Conservation (phyloP, 495 filamentous ascomycete species). For the Paragyromitra xinjiangensis region DNA sequence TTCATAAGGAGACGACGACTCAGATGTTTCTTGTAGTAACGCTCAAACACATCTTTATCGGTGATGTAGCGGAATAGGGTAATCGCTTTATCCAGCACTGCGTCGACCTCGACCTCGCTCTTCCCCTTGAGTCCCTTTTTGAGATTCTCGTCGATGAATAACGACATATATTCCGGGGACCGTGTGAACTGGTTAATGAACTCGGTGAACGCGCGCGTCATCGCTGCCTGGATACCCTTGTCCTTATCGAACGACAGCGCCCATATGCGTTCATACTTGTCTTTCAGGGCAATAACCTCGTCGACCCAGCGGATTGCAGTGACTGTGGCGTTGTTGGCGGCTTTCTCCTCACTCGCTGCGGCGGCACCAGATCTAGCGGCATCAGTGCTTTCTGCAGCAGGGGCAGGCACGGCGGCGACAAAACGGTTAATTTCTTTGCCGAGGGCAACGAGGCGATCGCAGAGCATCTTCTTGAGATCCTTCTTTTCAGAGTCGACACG, state of each 20-base stretch:
- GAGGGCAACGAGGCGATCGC: constrained; percentile 77
- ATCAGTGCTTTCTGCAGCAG: constrained; percentile 1
- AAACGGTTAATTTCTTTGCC: constrained; percentile 80
- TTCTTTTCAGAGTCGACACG: constrained; percentile 80
- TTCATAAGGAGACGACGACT: constrained; percentile 83
- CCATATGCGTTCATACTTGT: constrained; percentile 87
- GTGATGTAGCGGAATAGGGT: constrained; percentile 82
- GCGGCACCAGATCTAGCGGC: constrained; percentile 50
- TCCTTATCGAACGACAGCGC: constrained; percentile 74
- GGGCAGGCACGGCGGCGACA: constrained; percentile 14
- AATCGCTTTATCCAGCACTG: constrained; percentile 87
- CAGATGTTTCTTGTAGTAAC: constrained; percentile 98
- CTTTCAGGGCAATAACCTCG: constrained; percentile 83
- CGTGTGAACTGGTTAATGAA: constrained; percentile 89
- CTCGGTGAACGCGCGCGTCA: constrained; percentile 83
- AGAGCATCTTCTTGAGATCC: constrained; percentile 73
- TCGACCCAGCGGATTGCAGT: constrained; percentile 96
- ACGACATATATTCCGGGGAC: constrained; percentile 88
- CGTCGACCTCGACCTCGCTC: constrained; percentile 88
- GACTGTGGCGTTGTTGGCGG: constrained; percentile 71
- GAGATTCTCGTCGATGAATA: constrained; percentile 97
- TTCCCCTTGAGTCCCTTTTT: constrained; percentile 93
- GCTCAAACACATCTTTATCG: constrained; percentile 95
- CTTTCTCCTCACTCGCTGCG: constrained; percentile 58
- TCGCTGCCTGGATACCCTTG: constrained; percentile 77